Percentiles rank a stretch among this genome's conserved stretches.
Evolutionary conservation across 805 yeast genomes (phyloP).

Genomic region (Metschnikowia aberdeeniae): DNA sequence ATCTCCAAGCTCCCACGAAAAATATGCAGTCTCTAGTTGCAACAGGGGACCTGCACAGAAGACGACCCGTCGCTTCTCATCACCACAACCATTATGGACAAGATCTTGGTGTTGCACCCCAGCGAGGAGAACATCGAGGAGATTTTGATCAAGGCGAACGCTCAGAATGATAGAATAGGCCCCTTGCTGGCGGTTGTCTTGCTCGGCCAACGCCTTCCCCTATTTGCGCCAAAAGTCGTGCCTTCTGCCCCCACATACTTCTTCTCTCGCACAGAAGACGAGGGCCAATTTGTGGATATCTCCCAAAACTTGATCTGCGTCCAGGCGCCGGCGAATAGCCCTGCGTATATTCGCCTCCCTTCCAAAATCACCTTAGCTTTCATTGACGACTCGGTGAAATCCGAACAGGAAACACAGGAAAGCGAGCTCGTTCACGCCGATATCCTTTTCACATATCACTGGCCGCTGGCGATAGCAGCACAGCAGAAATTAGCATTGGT

Average conservation of each 20-base stretch:
- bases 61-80: background rate
- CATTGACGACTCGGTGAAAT: slow-evolving; percentile 25
- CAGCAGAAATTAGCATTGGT: slow-evolving; percentile 41
- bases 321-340: slow-evolving; percentile 25
- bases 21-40: no score
- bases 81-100: slow-evolving; percentile 17
- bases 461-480: slow-evolving; percentile 54
- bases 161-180: slow-evolving; percentile 54
- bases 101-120: slow-evolving; percentile 46
- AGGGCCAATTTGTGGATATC: slow-evolving; percentile 23
- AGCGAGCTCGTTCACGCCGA: slow-evolving; percentile 32
- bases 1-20: no score
- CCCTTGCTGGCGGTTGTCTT: slow-evolving; percentile 58
- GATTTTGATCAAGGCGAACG: slow-evolving; percentile 42
- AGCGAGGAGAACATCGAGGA: slow-evolving; percentile 38
- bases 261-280: slow-evolving; percentile 10
- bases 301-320: slow-evolving; percentile 27
- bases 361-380: slow-evolving; percentile 49
- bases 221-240: slow-evolving; percentile 19
- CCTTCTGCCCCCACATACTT: slow-evolving; percentile 26
- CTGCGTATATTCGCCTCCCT: slow-evolving; percentile 28
- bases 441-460: slow-evolving; percentile 52
- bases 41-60: background rate
- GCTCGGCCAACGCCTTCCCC: slow-evolving; percentile 35
- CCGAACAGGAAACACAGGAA: slow-evolving; percentile 3